These are phyloP conservation scores for Selaginella moellendorffii DNA, from an alignment of 75 land plant species.

Conservation along the genomic window DNA sequence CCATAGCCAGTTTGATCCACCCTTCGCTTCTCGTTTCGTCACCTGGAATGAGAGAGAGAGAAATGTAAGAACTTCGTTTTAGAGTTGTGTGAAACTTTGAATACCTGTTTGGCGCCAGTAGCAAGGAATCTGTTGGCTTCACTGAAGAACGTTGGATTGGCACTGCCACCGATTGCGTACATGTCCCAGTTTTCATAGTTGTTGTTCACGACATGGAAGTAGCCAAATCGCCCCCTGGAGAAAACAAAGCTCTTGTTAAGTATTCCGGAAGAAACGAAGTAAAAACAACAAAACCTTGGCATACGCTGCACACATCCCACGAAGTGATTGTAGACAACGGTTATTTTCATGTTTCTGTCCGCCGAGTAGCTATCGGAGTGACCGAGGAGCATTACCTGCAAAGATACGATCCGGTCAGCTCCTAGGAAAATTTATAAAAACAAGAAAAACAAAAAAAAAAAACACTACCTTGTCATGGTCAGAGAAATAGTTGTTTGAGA, in stretches of 20 bases:
- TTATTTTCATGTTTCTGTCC: constrained; percentile 58
- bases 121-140: constrained; percentile 69
- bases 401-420: background rate
- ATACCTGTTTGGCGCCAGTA: constrained; percentile 50
- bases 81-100: background rate
- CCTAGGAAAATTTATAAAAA: too few relatives aligned
- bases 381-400: constrained; percentile 57
- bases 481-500: constrained; percentile 49
- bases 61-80: background rate
- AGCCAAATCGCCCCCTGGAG: constrained; percentile 74
- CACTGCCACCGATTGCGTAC: constrained; percentile 83
- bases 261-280: background rate
- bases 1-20: background rate
- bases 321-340: constrained; percentile 67
- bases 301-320: constrained; percentile 56
- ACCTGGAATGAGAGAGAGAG: background rate
- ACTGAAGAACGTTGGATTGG: constrained; percentile 59
- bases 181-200: constrained; percentile 65
- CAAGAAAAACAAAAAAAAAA: too few relatives aligned
- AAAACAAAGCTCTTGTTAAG: too few relatives aligned
- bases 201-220: constrained; percentile 86
- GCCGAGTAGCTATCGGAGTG: constrained; percentile 38
- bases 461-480: constrained; percentile 49
- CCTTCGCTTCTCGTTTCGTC: background rate
- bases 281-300: constrained; percentile 34